Evolutionary conservation across 2,329 filamentous ascomycete species (phyloP), one percentile per base, ranked within the genome.

Genomic region (Aspergillus pseudonomiae): DNA sequence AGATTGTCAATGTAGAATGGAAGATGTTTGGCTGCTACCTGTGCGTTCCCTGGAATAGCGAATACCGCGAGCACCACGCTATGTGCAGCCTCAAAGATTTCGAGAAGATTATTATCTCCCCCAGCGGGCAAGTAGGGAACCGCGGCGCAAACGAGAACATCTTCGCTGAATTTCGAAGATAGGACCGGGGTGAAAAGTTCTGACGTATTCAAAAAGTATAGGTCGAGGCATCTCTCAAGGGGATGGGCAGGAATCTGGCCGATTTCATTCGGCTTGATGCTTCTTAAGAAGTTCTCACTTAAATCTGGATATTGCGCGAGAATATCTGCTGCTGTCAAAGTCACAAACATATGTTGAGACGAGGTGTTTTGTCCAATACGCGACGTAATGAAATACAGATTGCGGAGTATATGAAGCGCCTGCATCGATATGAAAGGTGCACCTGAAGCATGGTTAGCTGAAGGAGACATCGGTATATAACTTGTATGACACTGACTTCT

Each of bases 81-180:
- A 78, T 97, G 94, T 0, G 93, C 92, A 1, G 94, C 88, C 77
- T 97, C 94, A 71, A 96, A 96, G n/a, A 96, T 87, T 46, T 89
- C 85, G 2, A 89, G 78, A 11, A 91, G 81, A 53, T 85, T 79
- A 26, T 81, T 79, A 66, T 87, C 85, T 21, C 83, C 83, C 30
- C 84, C 85, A n/a, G 85, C 80, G 50, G 84, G 82, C 3, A 97
- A 86, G 73, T 96, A 95, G 0, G 90, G 86, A 6, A 88, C 86
- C 7, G 93, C 91, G 1, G 92, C 89, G 39, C 89, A 85, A 59
- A 96, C 82, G 19, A 96, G 85, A 2, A 96, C 82, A 3, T 87
- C 82, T 70, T 96, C 91, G 70, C 89, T 92, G 3, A 86, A 84
- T 4, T 84, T 79, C 0, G 90, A 84, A 0, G 91, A 82, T 1